phyloP scores from a whole-genome alignment of 768 basidiomycete genomes.

The Daedalea quercina region DNA sequence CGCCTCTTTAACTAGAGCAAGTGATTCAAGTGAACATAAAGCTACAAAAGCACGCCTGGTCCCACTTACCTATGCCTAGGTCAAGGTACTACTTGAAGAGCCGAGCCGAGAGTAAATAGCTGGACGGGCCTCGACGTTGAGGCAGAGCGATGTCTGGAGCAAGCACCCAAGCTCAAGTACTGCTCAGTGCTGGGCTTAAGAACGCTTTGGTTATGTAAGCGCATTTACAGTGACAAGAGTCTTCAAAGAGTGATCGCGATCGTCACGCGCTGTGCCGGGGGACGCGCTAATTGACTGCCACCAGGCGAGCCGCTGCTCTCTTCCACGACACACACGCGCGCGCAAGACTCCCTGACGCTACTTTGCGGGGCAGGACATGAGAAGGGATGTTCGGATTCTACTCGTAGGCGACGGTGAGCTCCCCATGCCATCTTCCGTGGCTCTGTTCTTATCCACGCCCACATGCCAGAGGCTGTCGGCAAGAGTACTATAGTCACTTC shows the following conservation, averaged over 20 bases:
- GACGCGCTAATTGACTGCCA: background rate
- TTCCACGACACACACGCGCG: background rate
- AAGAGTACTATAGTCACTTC: slow-evolving; percentile 98
- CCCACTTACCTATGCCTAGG: too few relatives aligned
- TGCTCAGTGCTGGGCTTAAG: too few relatives aligned
- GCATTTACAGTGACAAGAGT: background rate
- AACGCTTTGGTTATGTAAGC: background rate
- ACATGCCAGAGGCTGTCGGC: slow-evolving; percentile 79
- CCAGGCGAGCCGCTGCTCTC: background rate
- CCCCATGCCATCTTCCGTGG: slow-evolving; percentile 5
- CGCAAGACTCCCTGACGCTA: background rate
- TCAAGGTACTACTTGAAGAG: too few relatives aligned
- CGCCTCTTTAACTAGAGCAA: background rate
- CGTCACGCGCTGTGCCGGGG: background rate
- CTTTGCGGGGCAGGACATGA: slow-evolving; percentile 40
- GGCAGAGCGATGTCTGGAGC: background rate
- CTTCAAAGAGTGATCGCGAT: background rate
- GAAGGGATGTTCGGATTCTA: slow-evolving; percentile 90
- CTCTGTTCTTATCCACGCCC: background rate
- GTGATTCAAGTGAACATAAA: too few relatives aligned
- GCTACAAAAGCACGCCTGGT: too few relatives aligned
- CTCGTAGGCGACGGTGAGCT: slow-evolving; percentile 87
- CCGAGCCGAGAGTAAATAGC: too few relatives aligned
- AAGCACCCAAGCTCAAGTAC: background rate
- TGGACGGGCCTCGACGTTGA: too few relatives aligned